Conservation (phyloP, 2,329 filamentous ascomycete species). For the Penicillium griseofulvum region DNA sequence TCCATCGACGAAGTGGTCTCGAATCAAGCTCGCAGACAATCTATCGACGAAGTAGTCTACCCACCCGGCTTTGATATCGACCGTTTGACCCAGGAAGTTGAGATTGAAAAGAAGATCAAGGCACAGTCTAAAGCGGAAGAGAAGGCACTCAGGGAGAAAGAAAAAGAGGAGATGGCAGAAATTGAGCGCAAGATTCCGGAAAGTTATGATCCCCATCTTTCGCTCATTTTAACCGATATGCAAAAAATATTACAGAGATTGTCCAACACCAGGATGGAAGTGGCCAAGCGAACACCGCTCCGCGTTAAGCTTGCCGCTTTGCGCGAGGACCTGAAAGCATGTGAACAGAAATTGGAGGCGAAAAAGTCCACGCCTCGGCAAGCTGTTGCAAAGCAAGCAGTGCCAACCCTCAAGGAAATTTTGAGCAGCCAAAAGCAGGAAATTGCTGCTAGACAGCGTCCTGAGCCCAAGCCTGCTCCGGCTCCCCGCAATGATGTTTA, state of each 20-base stretch:
- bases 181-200: background rate
- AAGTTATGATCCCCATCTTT: background rate
- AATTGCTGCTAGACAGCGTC: background rate
- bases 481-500: background rate
- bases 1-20: background rate
- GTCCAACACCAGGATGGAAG: background rate
- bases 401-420: background rate
- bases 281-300: background rate
- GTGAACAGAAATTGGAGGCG: background rate
- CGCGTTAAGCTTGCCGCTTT: background rate
- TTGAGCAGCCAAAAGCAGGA: conserved; percentile 1
- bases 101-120: background rate
- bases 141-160: background rate
- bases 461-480: background rate
- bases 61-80: background rate
- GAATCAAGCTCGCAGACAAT: background rate
- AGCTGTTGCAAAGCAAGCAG: background rate
- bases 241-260: background rate
- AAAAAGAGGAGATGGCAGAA: background rate
- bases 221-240: background rate
- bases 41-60: background rate
- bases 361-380: background rate
- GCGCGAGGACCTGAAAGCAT: background rate
- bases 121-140: background rate
- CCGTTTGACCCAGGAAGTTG: background rate